Conservation (phyloP, 352 stramenopile species). For the Achlya hypogyna region DNA sequence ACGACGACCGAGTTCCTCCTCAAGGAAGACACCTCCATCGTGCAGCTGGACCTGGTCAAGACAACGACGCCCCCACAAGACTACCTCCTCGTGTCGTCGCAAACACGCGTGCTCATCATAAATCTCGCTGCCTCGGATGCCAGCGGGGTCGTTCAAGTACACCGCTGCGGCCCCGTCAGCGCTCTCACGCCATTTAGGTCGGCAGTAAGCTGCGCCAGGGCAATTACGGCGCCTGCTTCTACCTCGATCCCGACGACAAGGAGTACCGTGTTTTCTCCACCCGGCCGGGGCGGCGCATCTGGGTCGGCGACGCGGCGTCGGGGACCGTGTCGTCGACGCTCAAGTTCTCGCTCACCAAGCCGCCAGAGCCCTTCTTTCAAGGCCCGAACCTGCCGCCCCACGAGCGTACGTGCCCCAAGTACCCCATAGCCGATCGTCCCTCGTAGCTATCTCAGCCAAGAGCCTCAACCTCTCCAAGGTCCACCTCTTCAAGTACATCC, state of each 20-base stretch:
- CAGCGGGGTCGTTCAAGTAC: slow-evolving; percentile 47
- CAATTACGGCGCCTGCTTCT: slow-evolving; percentile 76
- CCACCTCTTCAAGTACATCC: slow-evolving; percentile 20
- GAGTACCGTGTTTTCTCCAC: slow-evolving; percentile 73
- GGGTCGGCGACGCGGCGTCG: slow-evolving; percentile 65
- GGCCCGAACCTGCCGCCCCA: slow-evolving; percentile 29
- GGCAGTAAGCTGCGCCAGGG: slow-evolving; percentile 74
- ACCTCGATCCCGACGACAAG: slow-evolving; percentile 41
- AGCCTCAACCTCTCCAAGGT: slow-evolving; percentile 16
- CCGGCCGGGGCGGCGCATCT: slow-evolving; percentile 67
- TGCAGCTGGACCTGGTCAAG: slow-evolving; percentile 46
- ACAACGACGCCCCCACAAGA: slow-evolving; percentile 40
- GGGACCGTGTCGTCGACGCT: slow-evolving; percentile 75
- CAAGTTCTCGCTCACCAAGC: slow-evolving; percentile 72
- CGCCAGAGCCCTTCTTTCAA: slow-evolving; percentile 43
- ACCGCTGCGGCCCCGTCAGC: background rate
- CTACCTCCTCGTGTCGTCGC: slow-evolving; percentile 77
- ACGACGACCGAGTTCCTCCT: slow-evolving; percentile 75
- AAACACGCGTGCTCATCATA: slow-evolving; percentile 64
- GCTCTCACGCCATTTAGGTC: slow-evolving; percentile 32
- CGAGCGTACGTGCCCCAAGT: slow-evolving; percentile 2
- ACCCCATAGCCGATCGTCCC: background rate
- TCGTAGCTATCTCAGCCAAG: slow-evolving; percentile 14
- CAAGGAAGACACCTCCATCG: slow-evolving; percentile 78
- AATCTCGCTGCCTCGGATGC: slow-evolving; percentile 61